A percentile compares a stretch with the other conserved stretches of the same genome.
These are phyloP conservation scores for Microsporum ferrugineum DNA, from an alignment of 2,329 filamentous ascomycete genomes.

Conservation along the genomic window DNA sequence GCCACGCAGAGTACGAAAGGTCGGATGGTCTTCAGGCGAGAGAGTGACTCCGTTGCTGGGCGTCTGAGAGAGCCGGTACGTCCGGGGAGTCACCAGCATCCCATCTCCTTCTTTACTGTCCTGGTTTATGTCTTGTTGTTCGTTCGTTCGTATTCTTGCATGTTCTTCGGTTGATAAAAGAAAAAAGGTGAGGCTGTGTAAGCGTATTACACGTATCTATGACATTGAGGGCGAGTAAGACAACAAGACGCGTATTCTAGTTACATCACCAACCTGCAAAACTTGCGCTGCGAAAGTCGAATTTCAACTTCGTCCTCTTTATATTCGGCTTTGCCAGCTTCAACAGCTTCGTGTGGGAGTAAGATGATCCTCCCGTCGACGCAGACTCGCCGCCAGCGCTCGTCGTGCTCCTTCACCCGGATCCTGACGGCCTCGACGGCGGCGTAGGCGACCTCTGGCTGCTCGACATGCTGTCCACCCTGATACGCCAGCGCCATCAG, in stretches of 20 bases:
- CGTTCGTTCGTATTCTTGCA: not conserved
- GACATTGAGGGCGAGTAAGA: not conserved
- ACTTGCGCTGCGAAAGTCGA: slow-evolving; percentile 5
- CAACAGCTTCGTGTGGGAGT: slow-evolving; percentile 48
- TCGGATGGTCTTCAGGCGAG: slow-evolving; percentile 16
- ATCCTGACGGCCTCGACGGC: slow-evolving; percentile 57
- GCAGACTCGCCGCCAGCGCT: slow-evolving; percentile 71
- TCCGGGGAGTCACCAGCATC: slow-evolving; percentile 36
- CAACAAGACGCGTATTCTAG: not conserved
- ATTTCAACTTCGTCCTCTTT: slow-evolving; percentile 43
- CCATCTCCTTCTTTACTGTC: slow-evolving; percentile 13
- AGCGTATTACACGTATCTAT: not conserved
- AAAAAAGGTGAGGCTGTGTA: not conserved
- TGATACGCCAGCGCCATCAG: slow-evolving; percentile 59
- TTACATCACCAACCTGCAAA: slow-evolving; percentile 10
- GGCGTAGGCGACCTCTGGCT: slow-evolving; percentile 56
- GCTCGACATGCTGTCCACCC: slow-evolving; percentile 43
- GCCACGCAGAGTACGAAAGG: slow-evolving; percentile 26
- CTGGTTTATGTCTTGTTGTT: not conserved
- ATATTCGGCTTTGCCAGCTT: slow-evolving; percentile 38
- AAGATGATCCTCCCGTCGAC: slow-evolving; percentile 83
- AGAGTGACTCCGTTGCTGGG: slow-evolving; percentile 22
- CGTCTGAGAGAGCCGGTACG: slow-evolving; percentile 32
- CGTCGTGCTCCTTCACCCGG: slow-evolving; percentile 50
- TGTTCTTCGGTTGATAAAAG: not conserved